Evolutionary conservation across 2,329 filamentous ascomycete species (phyloP).

Genomic region (Colletotrichum cuscutae): DNA sequence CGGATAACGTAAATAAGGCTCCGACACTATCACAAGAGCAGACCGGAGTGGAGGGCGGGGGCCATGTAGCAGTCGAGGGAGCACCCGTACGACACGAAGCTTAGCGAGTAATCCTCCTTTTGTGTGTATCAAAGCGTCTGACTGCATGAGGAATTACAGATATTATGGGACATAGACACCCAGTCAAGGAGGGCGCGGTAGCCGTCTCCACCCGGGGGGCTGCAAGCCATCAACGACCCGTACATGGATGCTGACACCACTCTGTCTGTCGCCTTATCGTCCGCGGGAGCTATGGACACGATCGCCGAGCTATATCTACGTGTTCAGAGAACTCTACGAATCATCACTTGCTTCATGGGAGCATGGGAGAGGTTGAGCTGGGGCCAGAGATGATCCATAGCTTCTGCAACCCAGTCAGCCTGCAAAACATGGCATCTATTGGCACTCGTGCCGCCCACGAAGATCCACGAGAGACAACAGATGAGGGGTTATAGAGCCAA

Average conservation of each 20-base stretch:
- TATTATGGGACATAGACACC: not conserved
- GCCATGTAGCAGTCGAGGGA: not conserved
- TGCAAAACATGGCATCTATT: not conserved
- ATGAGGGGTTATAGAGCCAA: not conserved
- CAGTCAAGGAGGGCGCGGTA: not conserved
- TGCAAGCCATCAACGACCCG: not conserved
- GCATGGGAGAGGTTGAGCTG: not conserved
- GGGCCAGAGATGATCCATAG: not conserved
- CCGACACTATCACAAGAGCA: not conserved
- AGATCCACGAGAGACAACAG: not conserved
- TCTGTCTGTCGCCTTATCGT: not conserved
- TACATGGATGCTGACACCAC: not conserved
- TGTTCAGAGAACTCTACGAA: not conserved
- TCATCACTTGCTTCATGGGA: not conserved
- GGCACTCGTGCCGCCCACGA: not conserved
- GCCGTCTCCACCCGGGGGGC: not conserved
- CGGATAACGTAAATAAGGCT: not conserved
- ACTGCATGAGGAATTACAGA: not conserved
- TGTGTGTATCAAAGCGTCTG: not conserved
- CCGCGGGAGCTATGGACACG: not conserved
- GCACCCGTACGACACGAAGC: not conserved
- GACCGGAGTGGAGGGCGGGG: not conserved
- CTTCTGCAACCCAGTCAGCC: not conserved
- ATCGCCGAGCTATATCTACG: not conserved
- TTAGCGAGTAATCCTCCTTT: not conserved